Conservation (phyloP, 139 green algal genomes). For the Tetraselmis striata region DNA sequence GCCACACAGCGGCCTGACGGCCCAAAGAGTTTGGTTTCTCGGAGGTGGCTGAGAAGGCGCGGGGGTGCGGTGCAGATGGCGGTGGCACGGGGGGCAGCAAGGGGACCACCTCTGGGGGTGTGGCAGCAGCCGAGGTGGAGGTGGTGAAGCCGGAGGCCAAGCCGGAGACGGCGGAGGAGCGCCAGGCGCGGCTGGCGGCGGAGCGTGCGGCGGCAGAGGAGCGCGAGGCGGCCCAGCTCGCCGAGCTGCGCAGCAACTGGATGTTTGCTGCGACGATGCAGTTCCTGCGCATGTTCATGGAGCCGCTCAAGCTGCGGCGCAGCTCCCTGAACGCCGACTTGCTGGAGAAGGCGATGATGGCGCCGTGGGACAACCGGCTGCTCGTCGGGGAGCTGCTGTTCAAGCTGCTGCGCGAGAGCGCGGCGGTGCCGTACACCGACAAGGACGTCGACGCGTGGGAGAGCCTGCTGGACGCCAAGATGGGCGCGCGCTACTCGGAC, state of each 20-base stretch:
- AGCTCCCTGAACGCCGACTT: not conserved
- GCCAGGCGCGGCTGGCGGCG: not conserved
- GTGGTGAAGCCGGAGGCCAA: not conserved
- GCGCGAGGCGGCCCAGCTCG: not conserved
- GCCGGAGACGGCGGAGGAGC: not conserved
- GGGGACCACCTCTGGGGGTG: too few species aligned
- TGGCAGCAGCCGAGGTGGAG: not conserved
- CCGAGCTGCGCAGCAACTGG: not conserved
- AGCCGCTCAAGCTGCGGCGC: not conserved
- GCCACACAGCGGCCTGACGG: too few species aligned
- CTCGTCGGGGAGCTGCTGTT: not conserved
- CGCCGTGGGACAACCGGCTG: not conserved
- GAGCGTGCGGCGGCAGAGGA: not conserved
- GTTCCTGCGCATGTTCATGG: conserved; percentile 5
- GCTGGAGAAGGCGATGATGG: not conserved
- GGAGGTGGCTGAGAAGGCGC: too few species aligned
- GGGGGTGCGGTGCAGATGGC: too few species aligned
- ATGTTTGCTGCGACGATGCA: not conserved
- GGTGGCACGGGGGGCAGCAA: not conserved
- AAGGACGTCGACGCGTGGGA: not conserved
- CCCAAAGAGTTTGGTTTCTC: too few species aligned
- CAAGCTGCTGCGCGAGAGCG: not conserved
- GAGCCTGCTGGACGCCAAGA: not conserved
- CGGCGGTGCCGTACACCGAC: not conserved
- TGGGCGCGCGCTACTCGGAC: not conserved